These are phyloP conservation scores for Cutaneotrichosporon sp. DNA, from an alignment of 1,284 basidiomycete species.

Conservation along the genomic window DNA sequence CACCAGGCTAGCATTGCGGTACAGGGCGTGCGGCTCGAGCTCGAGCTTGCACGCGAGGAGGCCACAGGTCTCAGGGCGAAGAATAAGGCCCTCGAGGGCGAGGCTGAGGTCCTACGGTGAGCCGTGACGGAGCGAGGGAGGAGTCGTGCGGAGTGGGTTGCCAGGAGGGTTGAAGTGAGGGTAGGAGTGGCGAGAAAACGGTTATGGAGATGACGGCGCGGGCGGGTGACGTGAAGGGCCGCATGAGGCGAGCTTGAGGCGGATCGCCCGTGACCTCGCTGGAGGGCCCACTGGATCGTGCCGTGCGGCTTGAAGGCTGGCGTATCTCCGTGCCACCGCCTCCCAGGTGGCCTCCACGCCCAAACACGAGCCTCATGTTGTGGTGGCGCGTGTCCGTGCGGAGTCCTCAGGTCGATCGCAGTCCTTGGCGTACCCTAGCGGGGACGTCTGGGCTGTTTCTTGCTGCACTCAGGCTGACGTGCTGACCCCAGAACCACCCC, in stretches of 20 bases:
- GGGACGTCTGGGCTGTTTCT: neutral
- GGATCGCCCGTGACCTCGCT: no score
- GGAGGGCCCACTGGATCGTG: no score
- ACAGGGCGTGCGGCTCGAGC: constrained; percentile 50
- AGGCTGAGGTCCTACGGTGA: constrained; percentile 44
- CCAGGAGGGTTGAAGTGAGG: no score
- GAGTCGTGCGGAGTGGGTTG: neutral
- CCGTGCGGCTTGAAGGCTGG: no score
- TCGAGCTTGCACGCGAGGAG: constrained; percentile 44
- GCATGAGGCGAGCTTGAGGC: no score
- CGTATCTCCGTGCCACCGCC: no score
- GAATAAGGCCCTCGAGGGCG: constrained; percentile 41
- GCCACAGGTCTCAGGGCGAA: constrained; percentile 46
- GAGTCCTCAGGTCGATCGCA: neutral
- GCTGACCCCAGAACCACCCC: constrained; percentile 31
- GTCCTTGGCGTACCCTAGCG: neutral
- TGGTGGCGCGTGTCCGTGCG: neutral
- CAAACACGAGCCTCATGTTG: neutral
- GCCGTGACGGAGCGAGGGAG: constrained; percentile 13
- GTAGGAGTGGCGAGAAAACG: no score
- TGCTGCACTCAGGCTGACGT: neutral
- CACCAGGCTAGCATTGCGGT: constrained; percentile 51
- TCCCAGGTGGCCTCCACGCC: no score
- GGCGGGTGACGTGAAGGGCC: no score
- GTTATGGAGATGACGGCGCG: no score